Conservation (phyloP, 768 basidiomycete genomes). For the Rhizopogon vesiculosus region DNA sequence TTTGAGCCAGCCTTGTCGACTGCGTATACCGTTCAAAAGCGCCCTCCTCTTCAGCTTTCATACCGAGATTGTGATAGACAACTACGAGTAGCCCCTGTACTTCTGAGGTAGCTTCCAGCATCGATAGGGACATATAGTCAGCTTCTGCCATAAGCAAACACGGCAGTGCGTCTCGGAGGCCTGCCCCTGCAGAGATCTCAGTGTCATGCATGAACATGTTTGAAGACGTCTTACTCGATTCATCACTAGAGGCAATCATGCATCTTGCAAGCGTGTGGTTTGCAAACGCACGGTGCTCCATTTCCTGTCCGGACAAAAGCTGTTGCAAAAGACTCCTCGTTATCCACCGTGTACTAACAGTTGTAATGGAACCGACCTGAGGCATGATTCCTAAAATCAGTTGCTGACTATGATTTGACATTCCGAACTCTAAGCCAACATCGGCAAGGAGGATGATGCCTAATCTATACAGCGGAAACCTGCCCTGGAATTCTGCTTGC, state of each 20-base stretch:
- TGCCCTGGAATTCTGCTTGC: constrained; percentile 75
- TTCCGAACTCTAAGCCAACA: constrained; percentile 69
- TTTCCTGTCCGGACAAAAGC: constrained; percentile 67
- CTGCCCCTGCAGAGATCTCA: constrained; percentile 20
- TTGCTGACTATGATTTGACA: constrained; percentile 58
- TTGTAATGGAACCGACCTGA: constrained; percentile 45
- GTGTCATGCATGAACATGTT: not conserved
- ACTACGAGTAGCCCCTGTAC: constrained; percentile 71
- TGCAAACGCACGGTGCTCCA: constrained; percentile 73
- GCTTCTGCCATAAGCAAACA: constrained; percentile 60
- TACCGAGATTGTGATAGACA: constrained; percentile 65
- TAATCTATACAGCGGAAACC: constrained; percentile 62
- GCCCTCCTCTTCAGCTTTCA: constrained; percentile 49
- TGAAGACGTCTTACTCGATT: constrained; percentile 33
- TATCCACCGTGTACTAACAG: not conserved
- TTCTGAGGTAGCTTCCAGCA: constrained; percentile 55
- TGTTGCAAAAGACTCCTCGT: constrained; percentile 20
- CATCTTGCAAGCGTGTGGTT: constrained; percentile 74
- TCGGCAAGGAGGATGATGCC: constrained; percentile 75
- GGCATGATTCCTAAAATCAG: constrained; percentile 80
- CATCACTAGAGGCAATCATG: constrained; percentile 54
- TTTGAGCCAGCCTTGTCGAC: constrained; percentile 36
- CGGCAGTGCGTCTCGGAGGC: constrained; percentile 50
- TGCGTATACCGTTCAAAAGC: constrained; percentile 43
- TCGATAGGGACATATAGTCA: constrained; percentile 59